Evolutionary conservation across 2,329 filamentous ascomycete species (phyloP), one percentile per base, ranked within the genome.

Genomic region (Colletotrichum scovillei): DNA sequence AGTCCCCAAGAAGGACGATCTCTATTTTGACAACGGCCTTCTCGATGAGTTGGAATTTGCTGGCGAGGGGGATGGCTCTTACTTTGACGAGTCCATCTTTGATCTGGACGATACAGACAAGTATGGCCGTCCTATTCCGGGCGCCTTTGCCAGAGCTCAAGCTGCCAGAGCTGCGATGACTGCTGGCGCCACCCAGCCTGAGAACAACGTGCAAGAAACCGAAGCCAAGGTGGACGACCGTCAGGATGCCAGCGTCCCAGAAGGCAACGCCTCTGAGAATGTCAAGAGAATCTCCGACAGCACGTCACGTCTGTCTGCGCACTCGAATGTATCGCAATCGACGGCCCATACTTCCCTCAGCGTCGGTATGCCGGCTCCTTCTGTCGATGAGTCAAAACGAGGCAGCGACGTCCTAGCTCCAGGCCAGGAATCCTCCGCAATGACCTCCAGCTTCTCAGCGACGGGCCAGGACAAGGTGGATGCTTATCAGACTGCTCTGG

Each of bases 401-500:
- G 67, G 66, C 22, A 70, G 63, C 59, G 74, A 74, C 7, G 11
- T n/a, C 14, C 16, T 67, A 2, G 76, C 69, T 24, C 63, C 62
- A 1, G 63, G 69, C 8, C 67, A 78, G 59, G 76, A 75, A 11
- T 68, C 75, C n/a, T 67, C 76, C 9, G 75, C 75, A 5, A 75
- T 76, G 46, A 67, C 74, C 35, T 56, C 65, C 12, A 73, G 67
- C 9, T 74, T 75, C 12, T 59, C 65, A 4, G 53, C 67, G 52
- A 53, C 60, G 12, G 76, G 77, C 14, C 74, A 76, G 77, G 78
- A 77, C 64, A 80, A 78, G 32, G 83, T 85, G 69, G 91, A 91
- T 55, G 92, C 91, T 1, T 96, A 98, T 78, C 95, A 98, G 79
- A 93, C 93, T 65, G 95, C 95, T 1, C 87, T 98, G 5, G 95